Conservation (phyloP, 768 basidiomycete species). For the Rhizopogon roseolus region DNA sequence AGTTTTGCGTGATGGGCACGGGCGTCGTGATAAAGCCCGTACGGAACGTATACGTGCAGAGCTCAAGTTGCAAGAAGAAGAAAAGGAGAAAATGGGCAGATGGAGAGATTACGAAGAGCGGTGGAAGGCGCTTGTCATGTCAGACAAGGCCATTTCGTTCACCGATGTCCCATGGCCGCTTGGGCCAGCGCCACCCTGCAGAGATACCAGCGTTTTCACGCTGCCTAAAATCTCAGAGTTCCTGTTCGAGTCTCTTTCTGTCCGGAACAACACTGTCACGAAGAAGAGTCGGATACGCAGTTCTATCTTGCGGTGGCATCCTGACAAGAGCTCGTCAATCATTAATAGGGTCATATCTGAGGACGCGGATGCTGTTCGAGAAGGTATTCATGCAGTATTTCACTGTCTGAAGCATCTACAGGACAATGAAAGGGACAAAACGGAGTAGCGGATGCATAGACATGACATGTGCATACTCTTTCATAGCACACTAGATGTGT, state of each 20-base stretch:
- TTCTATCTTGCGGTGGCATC: constrained; percentile 64
- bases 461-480: neutral
- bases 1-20: constrained; percentile 44
- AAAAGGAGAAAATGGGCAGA: constrained; percentile 29
- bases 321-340: constrained; percentile 52
- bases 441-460: neutral
- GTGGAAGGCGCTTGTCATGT: constrained; percentile 40
- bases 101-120: constrained; percentile 53
- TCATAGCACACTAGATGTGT: neutral
- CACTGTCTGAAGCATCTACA: constrained; percentile 27
- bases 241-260: constrained; percentile 39
- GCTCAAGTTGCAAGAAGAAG: constrained; percentile 38
- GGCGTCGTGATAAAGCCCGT: constrained; percentile 44
- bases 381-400: constrained; percentile 44
- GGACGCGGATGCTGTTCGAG: constrained; percentile 40
- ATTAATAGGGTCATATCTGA: constrained; percentile 38
- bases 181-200: constrained; percentile 4
- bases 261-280: constrained; percentile 36
- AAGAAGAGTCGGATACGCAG: constrained; percentile 51
- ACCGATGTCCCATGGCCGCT: constrained; percentile 64
- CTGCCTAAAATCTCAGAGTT: constrained; percentile 41
- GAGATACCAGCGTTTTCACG: constrained; percentile 30
- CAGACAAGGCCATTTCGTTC: constrained; percentile 33
- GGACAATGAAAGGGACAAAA: constrained; percentile 21
- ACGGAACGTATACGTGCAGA: constrained; percentile 47